phyloP scores from a whole-genome alignment of 306 rosid species.

The Quillaja saponaria region DNA sequence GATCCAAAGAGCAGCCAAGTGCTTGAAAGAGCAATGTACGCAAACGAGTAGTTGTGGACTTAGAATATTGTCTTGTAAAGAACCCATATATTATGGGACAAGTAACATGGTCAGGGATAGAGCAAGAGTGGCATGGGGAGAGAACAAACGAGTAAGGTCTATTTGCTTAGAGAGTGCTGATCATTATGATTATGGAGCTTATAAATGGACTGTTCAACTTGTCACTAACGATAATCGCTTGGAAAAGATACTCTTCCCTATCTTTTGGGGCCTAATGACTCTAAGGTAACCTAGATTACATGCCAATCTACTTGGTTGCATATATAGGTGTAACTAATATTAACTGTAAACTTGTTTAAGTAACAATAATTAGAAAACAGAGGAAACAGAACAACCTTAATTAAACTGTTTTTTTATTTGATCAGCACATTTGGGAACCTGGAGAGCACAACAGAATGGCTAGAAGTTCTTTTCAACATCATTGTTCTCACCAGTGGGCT shows the following conservation, averaged over 20 bases:
- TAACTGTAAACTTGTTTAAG: too few relatives aligned
- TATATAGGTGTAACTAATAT: too few relatives aligned
- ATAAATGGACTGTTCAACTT: slow-evolving; percentile 83
- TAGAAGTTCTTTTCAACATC: slow-evolving; percentile 86
- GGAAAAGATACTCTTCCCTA: slow-evolving; percentile 83
- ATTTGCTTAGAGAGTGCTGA: slow-evolving; percentile 59
- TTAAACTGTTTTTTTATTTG: slow-evolving; percentile 22
- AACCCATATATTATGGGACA: slow-evolving; percentile 66
- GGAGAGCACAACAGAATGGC: slow-evolving; percentile 84
- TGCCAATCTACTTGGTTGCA: too few relatives aligned
- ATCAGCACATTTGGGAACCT: slow-evolving; percentile 89
- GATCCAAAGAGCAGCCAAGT: slow-evolving; percentile 72
- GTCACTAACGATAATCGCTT: slow-evolving; percentile 69
- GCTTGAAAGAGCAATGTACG: slow-evolving; percentile 68
- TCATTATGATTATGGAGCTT: slow-evolving; percentile 71
- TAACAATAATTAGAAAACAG: too few relatives aligned
- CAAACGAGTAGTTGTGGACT: slow-evolving; percentile 47
- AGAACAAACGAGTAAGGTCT: slow-evolving; percentile 63
- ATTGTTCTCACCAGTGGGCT: slow-evolving; percentile 90
- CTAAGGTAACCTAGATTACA: slow-evolving; percentile 73
- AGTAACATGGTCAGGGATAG: slow-evolving; percentile 40
- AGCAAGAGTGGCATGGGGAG: slow-evolving; percentile 63
- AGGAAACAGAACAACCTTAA: too few relatives aligned
- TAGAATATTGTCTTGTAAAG: slow-evolving; percentile 57
- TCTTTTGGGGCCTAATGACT: slow-evolving; percentile 97